phyloP scores from a whole-genome alignment of 176 grass and related monocot species.

The Puya raimondii region DNA sequence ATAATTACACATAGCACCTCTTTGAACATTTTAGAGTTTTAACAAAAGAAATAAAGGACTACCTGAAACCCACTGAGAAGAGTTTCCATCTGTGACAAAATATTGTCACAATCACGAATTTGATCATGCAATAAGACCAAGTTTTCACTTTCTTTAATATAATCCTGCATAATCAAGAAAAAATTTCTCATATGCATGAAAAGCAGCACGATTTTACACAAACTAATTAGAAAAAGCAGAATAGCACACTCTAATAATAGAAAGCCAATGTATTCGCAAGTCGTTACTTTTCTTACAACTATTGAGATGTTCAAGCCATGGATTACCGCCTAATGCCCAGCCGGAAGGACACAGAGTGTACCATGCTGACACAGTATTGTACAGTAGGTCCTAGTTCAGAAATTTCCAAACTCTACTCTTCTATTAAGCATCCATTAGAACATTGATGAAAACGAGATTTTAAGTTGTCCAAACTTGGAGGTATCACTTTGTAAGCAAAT shows the following conservation, averaged over 20 bases:
- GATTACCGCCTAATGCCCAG: not conserved
- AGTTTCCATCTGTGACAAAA: conserved; percentile 94
- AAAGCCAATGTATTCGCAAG: not conserved
- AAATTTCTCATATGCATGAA: conserved; percentile 2
- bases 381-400: no score
- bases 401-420: no score
- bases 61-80: conserved; percentile 97
- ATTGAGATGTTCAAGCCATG: not conserved
- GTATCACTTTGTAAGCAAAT: no score
- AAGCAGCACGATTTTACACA: not conserved
- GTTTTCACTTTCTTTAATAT: conserved; percentile 94
- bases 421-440: no score
- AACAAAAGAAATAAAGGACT: conserved; percentile 23
- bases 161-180: conserved; percentile 57
- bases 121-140: conserved; percentile 85
- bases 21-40: conserved; percentile 4
- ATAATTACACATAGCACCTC: conserved; percentile 1
- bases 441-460: no score
- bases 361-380: no score
- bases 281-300: not conserved
- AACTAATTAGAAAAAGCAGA: not conserved
- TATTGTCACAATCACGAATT: conserved; percentile 88
- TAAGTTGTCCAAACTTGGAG: no score
- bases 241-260: not conserved
- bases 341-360: not conserved